phyloP scores from a whole-genome alignment of 164 flowering plant species.

The Hamamelis virginiana region DNA sequence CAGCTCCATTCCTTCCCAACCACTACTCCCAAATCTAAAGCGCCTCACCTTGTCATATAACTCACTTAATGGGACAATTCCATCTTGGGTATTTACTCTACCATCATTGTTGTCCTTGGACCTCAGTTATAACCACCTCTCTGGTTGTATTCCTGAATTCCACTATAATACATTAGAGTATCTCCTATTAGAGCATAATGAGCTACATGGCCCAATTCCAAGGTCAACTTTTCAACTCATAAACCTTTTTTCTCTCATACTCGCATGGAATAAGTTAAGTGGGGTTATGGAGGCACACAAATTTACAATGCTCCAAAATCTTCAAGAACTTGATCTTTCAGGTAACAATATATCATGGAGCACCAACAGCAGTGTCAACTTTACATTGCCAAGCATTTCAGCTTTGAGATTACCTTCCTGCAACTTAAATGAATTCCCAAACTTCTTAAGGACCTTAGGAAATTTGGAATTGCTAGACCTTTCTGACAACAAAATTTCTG shows the following conservation, averaged over 20 bases:
- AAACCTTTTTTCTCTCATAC: background rate
- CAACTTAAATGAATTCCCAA: conserved; percentile 5
- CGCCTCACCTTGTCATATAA: background rate
- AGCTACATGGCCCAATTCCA: conserved; percentile 9
- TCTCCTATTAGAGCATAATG: background rate
- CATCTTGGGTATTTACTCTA: conserved; percentile 12
- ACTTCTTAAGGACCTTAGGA: background rate
- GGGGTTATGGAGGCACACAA: background rate
- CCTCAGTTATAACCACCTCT: background rate
- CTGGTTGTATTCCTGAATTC: background rate
- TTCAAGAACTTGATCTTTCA: background rate
- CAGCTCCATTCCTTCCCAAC: background rate
- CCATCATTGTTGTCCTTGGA: background rate
- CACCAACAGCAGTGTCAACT: background rate
- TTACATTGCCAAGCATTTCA: background rate
- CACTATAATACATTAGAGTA: background rate
- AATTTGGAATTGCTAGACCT: background rate
- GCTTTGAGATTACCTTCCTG: background rate
- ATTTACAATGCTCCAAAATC: background rate
- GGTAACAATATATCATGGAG: background rate
- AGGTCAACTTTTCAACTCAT: conserved; percentile 6
- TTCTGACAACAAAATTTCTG: conserved; percentile 6
- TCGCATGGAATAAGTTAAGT: conserved; percentile 5
- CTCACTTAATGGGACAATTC: conserved; percentile 12
- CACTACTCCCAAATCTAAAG: background rate